Base-by-base conservation (phyloP, 306 rosid genomes). In the Rubus idaeus region DNA sequence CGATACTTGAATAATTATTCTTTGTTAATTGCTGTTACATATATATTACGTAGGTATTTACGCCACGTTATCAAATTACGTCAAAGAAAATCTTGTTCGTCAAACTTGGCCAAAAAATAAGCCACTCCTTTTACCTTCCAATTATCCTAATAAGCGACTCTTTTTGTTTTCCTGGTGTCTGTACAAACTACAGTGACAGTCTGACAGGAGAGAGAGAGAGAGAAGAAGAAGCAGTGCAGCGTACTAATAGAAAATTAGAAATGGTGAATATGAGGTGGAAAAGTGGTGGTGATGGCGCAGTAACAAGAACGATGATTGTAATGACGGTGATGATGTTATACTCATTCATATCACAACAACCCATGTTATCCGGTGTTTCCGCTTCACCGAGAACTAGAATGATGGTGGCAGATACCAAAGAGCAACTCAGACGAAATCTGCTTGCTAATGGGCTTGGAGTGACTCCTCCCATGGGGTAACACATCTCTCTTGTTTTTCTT, bases 391-490 rank as follows among this genome's bases (percentile, higher is more conserved):
- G 71, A 71, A 66, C 69, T 52, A 50, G 37, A 41, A 23, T 26
- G 46, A 65, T 40, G 77, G 39, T 55, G 68, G 23, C 60, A 13
- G 50, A 76, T 50, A 76, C 17, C 79, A 80, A 73, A 50, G 68
- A 55, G 16, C 68, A 56, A 20, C 56, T 77, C 64, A 80, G 96
- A 70, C 83, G 96, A 71, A 90, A 84, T 81, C 85, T 95, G 30
- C 92, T 95, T 68, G 89, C 96, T 21, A 92, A 95, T 86, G 96
- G 97, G 49, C 93, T 95, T 71, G 96, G 75, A 26, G 47, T 1
- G 70, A 90, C 97, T 85, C 98, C 98, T 89, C 98, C 97, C 64
- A 89, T 92, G 97, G 97, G 98, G 98, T 94, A 67, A 72, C 45
- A 17, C 5, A 30, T 62, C 49, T 51, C 41, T n/a, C 14, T 52